These are phyloP conservation scores for Aspergillus clavatus DNA, from an alignment of 2,329 filamentous ascomycete species.

Conservation along the genomic window DNA sequence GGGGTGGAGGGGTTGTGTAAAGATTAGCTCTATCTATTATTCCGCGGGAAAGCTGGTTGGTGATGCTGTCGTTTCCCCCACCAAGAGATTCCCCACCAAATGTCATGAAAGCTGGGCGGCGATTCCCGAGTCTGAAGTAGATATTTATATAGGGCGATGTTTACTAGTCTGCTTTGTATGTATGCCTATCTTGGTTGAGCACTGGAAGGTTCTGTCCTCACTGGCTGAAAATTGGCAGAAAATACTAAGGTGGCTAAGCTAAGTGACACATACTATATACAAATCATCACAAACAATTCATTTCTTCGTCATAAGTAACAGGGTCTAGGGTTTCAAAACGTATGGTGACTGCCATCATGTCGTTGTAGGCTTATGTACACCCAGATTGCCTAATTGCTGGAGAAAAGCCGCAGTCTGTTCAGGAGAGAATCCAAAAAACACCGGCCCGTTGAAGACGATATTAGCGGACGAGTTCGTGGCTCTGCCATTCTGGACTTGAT, in stretches of 20 bases:
- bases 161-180: too few species aligned
- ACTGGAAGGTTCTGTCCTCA: too few species aligned
- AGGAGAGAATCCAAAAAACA: slow-evolving; percentile 86
- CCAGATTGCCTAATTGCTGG: slow-evolving; percentile 47
- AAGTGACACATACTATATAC: background rate
- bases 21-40: slow-evolving; percentile 5
- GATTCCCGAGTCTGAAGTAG: background rate
- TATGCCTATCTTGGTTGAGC: too few species aligned
- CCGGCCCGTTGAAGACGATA: slow-evolving; percentile 86
- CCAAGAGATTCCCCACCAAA: background rate
- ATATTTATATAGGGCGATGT: too few species aligned
- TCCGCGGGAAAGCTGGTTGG: slow-evolving; percentile 18
- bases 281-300: background rate
- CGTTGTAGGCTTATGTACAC: slow-evolving; percentile 5
- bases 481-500: slow-evolving; percentile 4
- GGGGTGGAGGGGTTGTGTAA: slow-evolving; percentile 8
- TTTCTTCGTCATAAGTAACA: background rate
- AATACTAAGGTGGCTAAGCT: background rate
- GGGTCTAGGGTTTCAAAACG: background rate
- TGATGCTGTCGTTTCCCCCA: background rate
- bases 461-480: slow-evolving; percentile 45
- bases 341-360: background rate
- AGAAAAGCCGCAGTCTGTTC: slow-evolving; percentile 76
- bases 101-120: background rate
- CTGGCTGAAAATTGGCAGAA: too few species aligned